Evolutionary conservation across 176 grass and related monocot genomes (phyloP).

Genomic region (Bonia amplexicaulis): DNA sequence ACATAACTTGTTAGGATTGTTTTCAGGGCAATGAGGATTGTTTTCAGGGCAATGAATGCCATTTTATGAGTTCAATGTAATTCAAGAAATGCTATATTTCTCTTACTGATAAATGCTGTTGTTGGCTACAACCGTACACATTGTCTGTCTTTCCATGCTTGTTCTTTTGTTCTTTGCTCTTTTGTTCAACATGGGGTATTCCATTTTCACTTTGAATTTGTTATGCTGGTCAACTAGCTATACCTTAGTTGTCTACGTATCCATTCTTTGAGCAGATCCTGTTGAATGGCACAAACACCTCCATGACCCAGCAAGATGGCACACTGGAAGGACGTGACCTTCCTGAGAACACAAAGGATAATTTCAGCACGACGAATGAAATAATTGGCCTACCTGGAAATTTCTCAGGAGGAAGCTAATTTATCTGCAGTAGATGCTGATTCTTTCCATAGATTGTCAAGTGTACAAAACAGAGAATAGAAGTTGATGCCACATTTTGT

Average conservation of each 20-base stretch:
- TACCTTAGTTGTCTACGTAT: background rate
- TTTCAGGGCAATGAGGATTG: background rate
- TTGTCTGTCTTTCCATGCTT: background rate
- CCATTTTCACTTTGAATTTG: background rate
- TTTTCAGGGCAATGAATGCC: background rate
- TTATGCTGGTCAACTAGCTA: background rate
- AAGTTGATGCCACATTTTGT: slow-evolving; percentile 25
- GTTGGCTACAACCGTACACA: background rate
- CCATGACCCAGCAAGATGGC: slow-evolving; percentile 7
- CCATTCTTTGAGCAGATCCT: slow-evolving; percentile 10
- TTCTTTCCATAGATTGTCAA: slow-evolving; percentile 24
- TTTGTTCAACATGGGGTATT: background rate
- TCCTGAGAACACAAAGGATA: background rate
- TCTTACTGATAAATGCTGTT: background rate
- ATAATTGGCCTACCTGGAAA: background rate
- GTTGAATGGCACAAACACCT: background rate
- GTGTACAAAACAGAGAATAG: slow-evolving; percentile 25
- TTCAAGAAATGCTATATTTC: background rate
- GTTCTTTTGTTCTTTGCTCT: background rate
- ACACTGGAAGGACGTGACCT: background rate
- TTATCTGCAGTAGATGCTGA: background rate
- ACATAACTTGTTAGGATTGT: background rate
- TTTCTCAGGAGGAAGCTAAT: background rate
- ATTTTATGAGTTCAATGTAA: background rate
- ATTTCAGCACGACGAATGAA: background rate